Conservation (phyloP, 768 basidiomycete species). For the Lepiota venenata region DNA sequence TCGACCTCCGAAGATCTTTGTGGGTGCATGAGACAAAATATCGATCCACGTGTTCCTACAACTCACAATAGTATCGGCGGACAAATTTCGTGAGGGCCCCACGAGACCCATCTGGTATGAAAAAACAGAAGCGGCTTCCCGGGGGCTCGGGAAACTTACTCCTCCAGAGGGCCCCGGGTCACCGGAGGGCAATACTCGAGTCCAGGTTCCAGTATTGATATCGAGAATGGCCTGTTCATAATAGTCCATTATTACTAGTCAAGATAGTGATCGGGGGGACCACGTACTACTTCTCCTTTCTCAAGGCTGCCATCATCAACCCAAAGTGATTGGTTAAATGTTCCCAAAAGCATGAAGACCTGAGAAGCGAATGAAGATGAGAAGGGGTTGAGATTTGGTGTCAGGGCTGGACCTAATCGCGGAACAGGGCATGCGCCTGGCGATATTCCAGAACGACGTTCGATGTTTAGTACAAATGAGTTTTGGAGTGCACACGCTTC, state of each 20-base stretch:
- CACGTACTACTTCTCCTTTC: constrained; percentile 71
- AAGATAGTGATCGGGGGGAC: constrained; percentile 2
- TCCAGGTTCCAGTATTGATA: constrained; percentile 60
- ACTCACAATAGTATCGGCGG: constrained; percentile 64
- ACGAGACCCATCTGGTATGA: constrained; percentile 54
- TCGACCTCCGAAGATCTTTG: constrained; percentile 68
- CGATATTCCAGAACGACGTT: constrained; percentile 28
- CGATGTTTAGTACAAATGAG: constrained; percentile 54
- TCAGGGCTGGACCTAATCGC: constrained; percentile 54
- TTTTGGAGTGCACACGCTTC: constrained; percentile 56
- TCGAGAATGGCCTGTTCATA: constrained; percentile 56
- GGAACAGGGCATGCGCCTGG: constrained; percentile 62
- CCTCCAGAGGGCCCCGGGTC: constrained; percentile 58
- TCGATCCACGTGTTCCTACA: not conserved
- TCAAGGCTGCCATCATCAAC: constrained; percentile 56
- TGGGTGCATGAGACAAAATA: not conserved
- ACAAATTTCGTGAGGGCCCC: constrained; percentile 42
- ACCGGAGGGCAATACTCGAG: constrained; percentile 69
- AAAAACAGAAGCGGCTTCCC: constrained; percentile 67
- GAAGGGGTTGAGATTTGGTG: constrained; percentile 54
- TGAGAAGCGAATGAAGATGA: constrained; percentile 60
- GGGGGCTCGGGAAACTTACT: constrained; percentile 57
- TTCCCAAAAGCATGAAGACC: constrained; percentile 67
- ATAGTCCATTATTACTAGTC: constrained; percentile 6
- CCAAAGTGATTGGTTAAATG: constrained; percentile 63